Base-by-base conservation (phyloP, 257 asterid genomes). In the Przewalskia tangutica region DNA sequence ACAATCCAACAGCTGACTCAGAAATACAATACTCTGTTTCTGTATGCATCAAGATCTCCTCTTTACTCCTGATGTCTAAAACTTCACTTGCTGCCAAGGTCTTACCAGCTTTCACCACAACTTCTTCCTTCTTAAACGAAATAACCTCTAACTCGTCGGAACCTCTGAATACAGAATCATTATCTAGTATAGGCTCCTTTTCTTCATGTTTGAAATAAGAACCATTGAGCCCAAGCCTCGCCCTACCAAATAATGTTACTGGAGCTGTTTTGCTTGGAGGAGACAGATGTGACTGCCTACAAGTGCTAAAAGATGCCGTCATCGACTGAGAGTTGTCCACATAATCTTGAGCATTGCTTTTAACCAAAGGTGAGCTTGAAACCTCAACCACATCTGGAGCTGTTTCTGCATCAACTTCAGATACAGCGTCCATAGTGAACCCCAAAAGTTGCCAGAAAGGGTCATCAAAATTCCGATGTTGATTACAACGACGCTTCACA, bases 231-330 rank as follows among this genome's bases (percentile, higher is more conserved):
- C 98, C 95, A 38, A 84, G 88, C 86, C 98, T 89, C 2, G 97
- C 96, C 84, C 90, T 91, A 84, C 99, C 99, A 88, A 95, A 95
- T 83, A 95, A 91, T 59, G 97, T 95, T 83, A 92, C 76, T 80
- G 83, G 82, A 42, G 92, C 85, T 76, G 85, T 87, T 90, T 88
- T 92, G 82, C 85, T 80, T 73, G 91, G 89, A 66, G 93, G 90
- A 84, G 96, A 89, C 75, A 80, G 70, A 81, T 88, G 85, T 82
- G 90, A 82, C 79, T 90, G 87, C 63, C 83, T 86, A 77, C 85
- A 80, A 83, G 81, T 88, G 83, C 75, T 78, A 78, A 91, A 75
- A 80, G 93, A 82, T 77, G 84, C 76, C 60, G 88, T 70, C 77
- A 77, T 76, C 20, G 88, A 86, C 83, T 83, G 91, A 44, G 85